These are phyloP conservation scores for Beta corolliflora DNA, from an alignment of 179 eudicot genomes.

Conservation along the genomic window DNA sequence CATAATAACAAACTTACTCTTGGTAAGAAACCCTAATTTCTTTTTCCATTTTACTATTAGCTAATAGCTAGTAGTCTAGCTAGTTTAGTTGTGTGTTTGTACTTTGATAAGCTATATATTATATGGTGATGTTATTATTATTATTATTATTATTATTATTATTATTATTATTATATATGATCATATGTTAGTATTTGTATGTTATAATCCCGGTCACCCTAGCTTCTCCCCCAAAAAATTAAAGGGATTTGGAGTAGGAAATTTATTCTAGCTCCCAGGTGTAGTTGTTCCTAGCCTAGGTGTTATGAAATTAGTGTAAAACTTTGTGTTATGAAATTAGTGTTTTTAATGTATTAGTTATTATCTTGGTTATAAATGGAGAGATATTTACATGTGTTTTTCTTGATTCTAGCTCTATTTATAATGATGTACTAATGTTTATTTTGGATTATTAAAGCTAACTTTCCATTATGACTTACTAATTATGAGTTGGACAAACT, in stretches of 20 bases:
- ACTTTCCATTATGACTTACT: too few relatives aligned
- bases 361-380: neutral
- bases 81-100: neutral
- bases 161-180: too few relatives aligned
- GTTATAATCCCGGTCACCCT: too few relatives aligned
- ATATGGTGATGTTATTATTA: neutral
- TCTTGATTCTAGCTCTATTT: too few relatives aligned
- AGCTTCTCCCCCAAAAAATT: too few relatives aligned
- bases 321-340: neutral
- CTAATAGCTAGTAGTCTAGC: neutral
- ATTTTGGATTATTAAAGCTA: neutral
- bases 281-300: neutral
- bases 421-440: too few relatives aligned
- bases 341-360: neutral
- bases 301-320: neutral
- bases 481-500: too few relatives aligned
- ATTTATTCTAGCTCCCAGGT: neutral
- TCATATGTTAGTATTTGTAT: neutral
- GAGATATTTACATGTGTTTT: too few relatives aligned
- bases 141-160: too few relatives aligned
- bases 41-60: neutral
- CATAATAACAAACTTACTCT: constrained; percentile 42
- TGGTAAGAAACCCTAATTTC: constrained; percentile 41
- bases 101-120: too few relatives aligned
- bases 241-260: neutral